phyloP scores from a whole-genome alignment of 306 rosid species.

The Abrus precatorius region DNA sequence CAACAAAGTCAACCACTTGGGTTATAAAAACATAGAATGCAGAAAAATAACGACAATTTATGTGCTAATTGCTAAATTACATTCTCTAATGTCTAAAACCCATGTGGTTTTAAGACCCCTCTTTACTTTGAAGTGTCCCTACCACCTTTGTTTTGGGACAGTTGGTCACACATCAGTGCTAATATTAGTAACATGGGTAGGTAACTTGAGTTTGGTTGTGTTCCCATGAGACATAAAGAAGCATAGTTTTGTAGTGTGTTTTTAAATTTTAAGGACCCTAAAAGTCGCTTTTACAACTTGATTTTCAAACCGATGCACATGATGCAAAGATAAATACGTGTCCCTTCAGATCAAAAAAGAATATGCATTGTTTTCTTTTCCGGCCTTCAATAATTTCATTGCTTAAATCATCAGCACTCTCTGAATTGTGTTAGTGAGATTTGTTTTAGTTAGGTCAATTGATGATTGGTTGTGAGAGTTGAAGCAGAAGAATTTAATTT shows the following conservation, averaged over 20 bases:
- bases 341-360: not conserved
- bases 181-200: not conserved
- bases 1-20: conserved; percentile 26
- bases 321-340: not conserved
- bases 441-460: no score
- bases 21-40: not conserved
- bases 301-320: not conserved
- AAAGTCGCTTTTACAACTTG: not conserved
- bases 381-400: not conserved
- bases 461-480: not conserved
- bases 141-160: conserved; percentile 8
- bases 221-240: conserved; percentile 21
- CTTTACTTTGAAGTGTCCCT: not conserved
- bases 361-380: not conserved
- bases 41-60: not conserved
- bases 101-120: not conserved
- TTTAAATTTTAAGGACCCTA: not conserved
- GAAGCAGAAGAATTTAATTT: no score
- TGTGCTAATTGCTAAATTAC: not conserved
- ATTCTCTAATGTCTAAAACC: not conserved
- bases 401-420: not conserved
- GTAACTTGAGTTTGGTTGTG: conserved; percentile 30
- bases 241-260: not conserved
- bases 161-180: conserved; percentile 33
- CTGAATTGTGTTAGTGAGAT: no score